A percentile compares a stretch with the other conserved stretches of the same genome.
Evolutionary conservation across 148 eudicot genomes (phyloP).

Genomic region (Chenopodium berlandieri): DNA sequence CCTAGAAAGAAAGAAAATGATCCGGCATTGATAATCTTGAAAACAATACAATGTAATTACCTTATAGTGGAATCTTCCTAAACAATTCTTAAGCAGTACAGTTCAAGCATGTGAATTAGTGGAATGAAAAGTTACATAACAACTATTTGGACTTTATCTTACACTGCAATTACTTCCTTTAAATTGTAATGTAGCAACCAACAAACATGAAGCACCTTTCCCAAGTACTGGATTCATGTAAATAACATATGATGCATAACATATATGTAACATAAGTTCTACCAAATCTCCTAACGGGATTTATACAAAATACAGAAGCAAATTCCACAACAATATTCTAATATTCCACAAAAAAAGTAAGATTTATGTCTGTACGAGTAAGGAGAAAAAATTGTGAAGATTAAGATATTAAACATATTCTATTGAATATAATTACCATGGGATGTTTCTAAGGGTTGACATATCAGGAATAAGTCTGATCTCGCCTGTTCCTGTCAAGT

Average conservation of each 20-base stretch:
- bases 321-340: not conserved
- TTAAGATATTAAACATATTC: not conserved
- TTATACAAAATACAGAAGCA: not conserved
- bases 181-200: not conserved
- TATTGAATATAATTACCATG: slow-evolving; percentile 56
- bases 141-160: not conserved
- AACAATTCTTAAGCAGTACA: not conserved
- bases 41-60: not conserved
- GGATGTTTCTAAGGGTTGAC: slow-evolving; percentile 69
- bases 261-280: not conserved
- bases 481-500: slow-evolving; percentile 78
- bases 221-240: not conserved
- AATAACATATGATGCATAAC: not conserved
- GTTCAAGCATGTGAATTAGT: not conserved
- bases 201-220: not conserved
- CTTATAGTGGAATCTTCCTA: not conserved
- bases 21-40: not conserved
- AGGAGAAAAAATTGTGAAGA: not conserved
- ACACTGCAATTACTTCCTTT: not conserved
- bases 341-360: not conserved
- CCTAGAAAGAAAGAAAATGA: not conserved
- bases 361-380: not conserved
- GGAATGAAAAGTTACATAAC: not conserved
- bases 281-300: not conserved
- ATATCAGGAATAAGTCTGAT: slow-evolving; percentile 86